Evolutionary conservation across 176 grass and related monocot genomes (phyloP).

Genomic region (Zea mays): DNA sequence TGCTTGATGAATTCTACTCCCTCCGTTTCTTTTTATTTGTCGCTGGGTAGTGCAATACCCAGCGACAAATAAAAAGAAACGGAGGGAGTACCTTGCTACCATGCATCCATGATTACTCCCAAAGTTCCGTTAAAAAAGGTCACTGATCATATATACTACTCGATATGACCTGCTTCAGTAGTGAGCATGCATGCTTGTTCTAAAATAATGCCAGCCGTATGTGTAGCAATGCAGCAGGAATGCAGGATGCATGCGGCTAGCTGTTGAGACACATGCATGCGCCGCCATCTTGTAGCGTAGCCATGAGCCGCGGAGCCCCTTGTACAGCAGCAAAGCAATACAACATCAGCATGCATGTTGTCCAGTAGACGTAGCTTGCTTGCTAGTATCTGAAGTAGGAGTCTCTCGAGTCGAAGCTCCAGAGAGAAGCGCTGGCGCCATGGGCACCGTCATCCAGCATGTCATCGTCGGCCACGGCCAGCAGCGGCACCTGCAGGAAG

Average conservation of each 20-base stretch:
- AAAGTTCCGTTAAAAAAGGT: not conserved
- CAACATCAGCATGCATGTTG: not conserved
- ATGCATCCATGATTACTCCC: not conserved
- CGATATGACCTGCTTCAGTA: not conserved
- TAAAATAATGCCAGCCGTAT: not conserved
- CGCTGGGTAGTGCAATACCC: too few species aligned
- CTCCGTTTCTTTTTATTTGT: too few species aligned
- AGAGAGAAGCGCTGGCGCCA: slow-evolving; percentile 38
- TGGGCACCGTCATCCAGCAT: slow-evolving; percentile 44
- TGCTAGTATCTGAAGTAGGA: slow-evolving; percentile 41
- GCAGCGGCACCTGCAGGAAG: slow-evolving; percentile 36
- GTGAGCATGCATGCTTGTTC: not conserved
- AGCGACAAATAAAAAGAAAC: too few species aligned
- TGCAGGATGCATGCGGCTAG: not conserved
- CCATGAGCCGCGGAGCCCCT: not conserved
- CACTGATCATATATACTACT: not conserved
- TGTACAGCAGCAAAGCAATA: too few species aligned
- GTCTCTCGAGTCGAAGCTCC: slow-evolving; percentile 50
- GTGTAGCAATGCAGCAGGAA: slow-evolving; percentile 23
- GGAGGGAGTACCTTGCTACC: too few species aligned
- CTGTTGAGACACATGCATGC: not conserved
- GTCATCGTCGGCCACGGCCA: slow-evolving; percentile 30
- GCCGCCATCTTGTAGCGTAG: not conserved
- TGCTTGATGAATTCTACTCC: not conserved
- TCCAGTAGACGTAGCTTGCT: too few species aligned